Conservation (phyloP, 2,329 filamentous ascomycete species). For the Colletotrichum sp. region DNA sequence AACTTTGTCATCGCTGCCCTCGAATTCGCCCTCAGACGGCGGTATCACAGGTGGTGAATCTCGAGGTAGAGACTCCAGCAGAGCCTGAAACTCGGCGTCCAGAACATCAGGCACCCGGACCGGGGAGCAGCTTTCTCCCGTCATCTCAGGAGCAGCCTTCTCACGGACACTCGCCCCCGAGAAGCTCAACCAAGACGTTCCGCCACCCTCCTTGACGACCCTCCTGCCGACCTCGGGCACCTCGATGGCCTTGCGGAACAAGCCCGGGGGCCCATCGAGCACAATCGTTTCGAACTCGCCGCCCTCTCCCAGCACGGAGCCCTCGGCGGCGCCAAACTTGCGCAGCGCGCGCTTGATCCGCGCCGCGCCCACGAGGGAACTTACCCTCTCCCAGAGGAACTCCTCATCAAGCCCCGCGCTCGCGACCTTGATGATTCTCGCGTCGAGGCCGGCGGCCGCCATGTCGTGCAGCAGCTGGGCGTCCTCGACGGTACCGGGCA, state of each 20-base stretch:
- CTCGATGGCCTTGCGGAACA: constrained; percentile 77
- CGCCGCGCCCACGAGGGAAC: constrained; percentile 54
- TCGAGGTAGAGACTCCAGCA: constrained; percentile 39
- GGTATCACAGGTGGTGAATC: neutral
- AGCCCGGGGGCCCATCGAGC: constrained; percentile 73
- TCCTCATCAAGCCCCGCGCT: constrained; percentile 84
- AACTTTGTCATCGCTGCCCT: neutral
- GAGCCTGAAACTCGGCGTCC: constrained; percentile 62
- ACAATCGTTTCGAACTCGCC: constrained; percentile 97
- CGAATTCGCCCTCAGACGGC: neutral
- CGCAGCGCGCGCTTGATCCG: constrained; percentile 60
- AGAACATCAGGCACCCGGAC: constrained; percentile 69
- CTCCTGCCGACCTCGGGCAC: constrained; percentile 59
- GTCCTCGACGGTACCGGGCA: constrained; percentile 38
- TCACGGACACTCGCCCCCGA: constrained; percentile 57
- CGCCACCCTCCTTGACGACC: constrained; percentile 73
- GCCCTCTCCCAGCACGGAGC: constrained; percentile 86
- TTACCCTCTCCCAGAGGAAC: constrained; percentile 83
- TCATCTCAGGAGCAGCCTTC: constrained; percentile 33
- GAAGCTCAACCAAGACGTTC: constrained; percentile 76
- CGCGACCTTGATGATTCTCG: constrained; percentile 94
- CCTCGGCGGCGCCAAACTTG: constrained; percentile 71
- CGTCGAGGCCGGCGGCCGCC: constrained; percentile 77
- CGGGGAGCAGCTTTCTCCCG: constrained; percentile 3
- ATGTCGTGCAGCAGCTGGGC: constrained; percentile 80